Evolutionary conservation across 2,329 filamentous ascomycete genomes (phyloP), one percentile per base, ranked within the genome.

Genomic region (Clarireedia hainanense): DNA sequence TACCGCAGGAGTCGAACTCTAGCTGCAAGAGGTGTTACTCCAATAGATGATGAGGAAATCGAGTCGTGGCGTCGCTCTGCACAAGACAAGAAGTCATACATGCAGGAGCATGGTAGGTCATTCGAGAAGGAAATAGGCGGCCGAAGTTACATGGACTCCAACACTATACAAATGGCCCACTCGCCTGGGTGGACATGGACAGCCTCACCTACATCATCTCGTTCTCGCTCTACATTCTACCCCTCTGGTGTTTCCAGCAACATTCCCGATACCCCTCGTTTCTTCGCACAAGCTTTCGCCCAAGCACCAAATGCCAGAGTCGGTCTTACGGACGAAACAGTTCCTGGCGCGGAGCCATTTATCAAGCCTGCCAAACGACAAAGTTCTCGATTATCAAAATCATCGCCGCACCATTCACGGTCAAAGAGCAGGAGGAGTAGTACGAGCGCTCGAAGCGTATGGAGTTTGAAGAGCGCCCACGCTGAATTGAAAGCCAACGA

Each of bases 21-120:
- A 55, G 74, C 80, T 61, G 73, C 74, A 50, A 73, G 82, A 50
- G 80, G 79, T 48, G 79, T 80, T 46, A 80, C 80, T 0, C 82
- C 83, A 12, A 83, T 85, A 57, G 76, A 79, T 59, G 83, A 85
- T 62, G 81, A 84, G 58, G 83, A 85, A 66, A 85, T 85, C 57
- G 80, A 80, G 61, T 82, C 80, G 4, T 85, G 83, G 83, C 40
- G 71, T 67, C 51, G 55, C n/a, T 63, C 59, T 26, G 59, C 46
- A n/a, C 49, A 55, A 14, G 47, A 55, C 15, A 50, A 30, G 6
- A 55, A 50, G 47, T 9, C 42, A 46, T 46, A 9, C 20, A 36
- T 9, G 23, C 15, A 48, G 5, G 20, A 34, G 15, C n/a, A 23
- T 23, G 9, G 26, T 48, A 15, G 46, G 17, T 39, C 30, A 34